These are phyloP conservation scores for Hirsutella rhossiliensis DNA, from an alignment of 2,329 filamentous ascomycete species.

Conservation along the genomic window DNA sequence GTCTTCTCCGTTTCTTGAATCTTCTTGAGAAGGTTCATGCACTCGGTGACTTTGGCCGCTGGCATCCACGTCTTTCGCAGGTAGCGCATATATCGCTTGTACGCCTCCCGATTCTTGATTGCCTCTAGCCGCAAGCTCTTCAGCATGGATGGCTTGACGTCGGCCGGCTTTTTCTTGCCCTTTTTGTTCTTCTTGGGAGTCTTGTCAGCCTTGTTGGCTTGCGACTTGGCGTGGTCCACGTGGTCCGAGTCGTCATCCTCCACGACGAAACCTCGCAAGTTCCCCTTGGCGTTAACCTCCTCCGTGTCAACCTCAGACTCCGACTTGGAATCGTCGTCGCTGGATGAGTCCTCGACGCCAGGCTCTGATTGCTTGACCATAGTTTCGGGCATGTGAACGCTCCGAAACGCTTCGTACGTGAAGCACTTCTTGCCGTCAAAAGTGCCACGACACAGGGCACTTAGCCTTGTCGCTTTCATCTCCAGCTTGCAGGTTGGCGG, in stretches of 20 bases:
- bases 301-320: constrained; percentile 10
- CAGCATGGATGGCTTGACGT: constrained; percentile 43
- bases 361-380: constrained; percentile 21
- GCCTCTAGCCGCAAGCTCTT: constrained; percentile 55
- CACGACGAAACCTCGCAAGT: constrained; percentile 20
- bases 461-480: constrained; percentile 44
- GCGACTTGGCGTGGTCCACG: constrained; percentile 34
- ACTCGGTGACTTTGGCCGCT: constrained; percentile 71
- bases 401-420: constrained; percentile 61
- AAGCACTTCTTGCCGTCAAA: constrained; percentile 61
- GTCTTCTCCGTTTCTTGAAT: constrained; percentile 56
- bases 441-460: constrained; percentile 64
- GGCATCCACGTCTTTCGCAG: constrained; percentile 58
- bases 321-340: constrained; percentile 1
- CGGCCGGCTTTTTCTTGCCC: constrained; percentile 20
- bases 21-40: constrained; percentile 61
- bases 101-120: constrained; percentile 49
- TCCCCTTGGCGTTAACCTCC: constrained; percentile 15
- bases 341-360: constrained; percentile 19
- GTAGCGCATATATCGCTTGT: constrained; percentile 56
- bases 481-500: constrained; percentile 43
- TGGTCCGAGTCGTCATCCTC: constrained; percentile 19
- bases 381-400: constrained; percentile 52
- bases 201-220: constrained; percentile 12
- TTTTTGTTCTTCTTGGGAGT: constrained; percentile 8